Conservation (phyloP, 208 protist genomes). For the Blastocrithidia nonstop region DNA sequence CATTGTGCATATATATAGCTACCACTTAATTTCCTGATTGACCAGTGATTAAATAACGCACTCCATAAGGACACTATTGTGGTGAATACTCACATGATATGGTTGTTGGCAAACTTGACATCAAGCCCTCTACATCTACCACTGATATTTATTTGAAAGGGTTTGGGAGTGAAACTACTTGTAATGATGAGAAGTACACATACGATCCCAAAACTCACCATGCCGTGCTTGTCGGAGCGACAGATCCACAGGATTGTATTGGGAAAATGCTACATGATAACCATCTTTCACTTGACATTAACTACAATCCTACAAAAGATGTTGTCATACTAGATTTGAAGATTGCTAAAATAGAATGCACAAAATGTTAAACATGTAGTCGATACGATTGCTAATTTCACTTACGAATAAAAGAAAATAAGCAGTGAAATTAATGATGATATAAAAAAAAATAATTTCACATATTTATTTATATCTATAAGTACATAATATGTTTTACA, state of each 20-base stretch:
- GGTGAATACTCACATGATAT: conserved; percentile 28
- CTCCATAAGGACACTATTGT: conserved; percentile 28
- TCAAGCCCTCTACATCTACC: conserved; percentile 1
- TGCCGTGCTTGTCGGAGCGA: conserved; percentile 12
- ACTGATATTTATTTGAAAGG: conserved; percentile 39
- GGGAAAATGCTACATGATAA: conserved; percentile 26
- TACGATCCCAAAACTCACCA: conserved; percentile 33
- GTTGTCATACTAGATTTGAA: conserved; percentile 33
- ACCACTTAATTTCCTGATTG: neutral
- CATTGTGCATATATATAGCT: neutral
- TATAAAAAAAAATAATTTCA: too few species aligned
- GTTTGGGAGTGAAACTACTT: conserved; percentile 18
- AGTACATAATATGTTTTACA: too few species aligned
- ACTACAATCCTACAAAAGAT: conserved; percentile 24
- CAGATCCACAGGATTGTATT: conserved; percentile 47
- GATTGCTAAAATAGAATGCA: conserved; percentile 25
- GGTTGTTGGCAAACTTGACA: conserved; percentile 22
- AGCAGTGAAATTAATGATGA: too few species aligned
- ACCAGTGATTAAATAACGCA: neutral
- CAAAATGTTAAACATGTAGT: conserved; percentile 15
- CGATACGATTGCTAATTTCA: too few species aligned
- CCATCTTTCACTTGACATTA: conserved; percentile 16
- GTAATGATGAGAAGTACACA: conserved; percentile 41
- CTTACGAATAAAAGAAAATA: too few species aligned
- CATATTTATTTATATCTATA: too few species aligned